Conservation (phyloP, 257 asterid species). For the Fraxinus quadrangulata region DNA sequence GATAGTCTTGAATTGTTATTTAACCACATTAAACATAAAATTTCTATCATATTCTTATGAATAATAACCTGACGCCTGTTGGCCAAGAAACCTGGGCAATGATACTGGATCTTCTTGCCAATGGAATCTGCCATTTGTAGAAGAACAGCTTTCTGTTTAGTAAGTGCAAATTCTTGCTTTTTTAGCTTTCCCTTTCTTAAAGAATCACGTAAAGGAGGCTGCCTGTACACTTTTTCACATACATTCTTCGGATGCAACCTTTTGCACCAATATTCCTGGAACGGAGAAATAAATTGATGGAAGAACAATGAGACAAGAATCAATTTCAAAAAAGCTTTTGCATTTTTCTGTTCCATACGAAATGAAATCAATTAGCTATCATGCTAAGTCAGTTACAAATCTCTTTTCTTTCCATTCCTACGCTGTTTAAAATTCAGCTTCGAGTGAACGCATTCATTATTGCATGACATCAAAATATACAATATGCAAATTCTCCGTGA, state of each 20-base stretch:
- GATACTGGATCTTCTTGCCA: slow-evolving; percentile 89
- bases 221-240: slow-evolving; percentile 96
- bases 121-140: slow-evolving; percentile 88
- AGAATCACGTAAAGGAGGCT: slow-evolving; percentile 94
- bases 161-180: slow-evolving; percentile 77
- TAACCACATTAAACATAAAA: slow-evolving; percentile 15
- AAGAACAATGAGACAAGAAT: slow-evolving; percentile 23
- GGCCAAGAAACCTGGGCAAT: slow-evolving; percentile 83
- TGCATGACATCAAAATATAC: not conserved
- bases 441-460: slow-evolving; percentile 11
- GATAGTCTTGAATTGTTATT: not conserved
- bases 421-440: slow-evolving; percentile 13
- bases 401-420: slow-evolving; percentile 14
- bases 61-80: slow-evolving; percentile 92
- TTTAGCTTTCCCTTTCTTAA: slow-evolving; percentile 88
- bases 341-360: slow-evolving; percentile 2
- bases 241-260: slow-evolving; percentile 92
- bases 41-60: slow-evolving; percentile 21
- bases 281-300: slow-evolving; percentile 13
- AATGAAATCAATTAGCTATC: slow-evolving; percentile 10
- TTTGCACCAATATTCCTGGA: slow-evolving; percentile 97
- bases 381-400: not conserved
- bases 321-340: slow-evolving; percentile 12
- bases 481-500: not conserved
- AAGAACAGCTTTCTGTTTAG: slow-evolving; percentile 73